Conservation (phyloP, 495 filamentous ascomycete genomes). For the Neurospora africana region DNA sequence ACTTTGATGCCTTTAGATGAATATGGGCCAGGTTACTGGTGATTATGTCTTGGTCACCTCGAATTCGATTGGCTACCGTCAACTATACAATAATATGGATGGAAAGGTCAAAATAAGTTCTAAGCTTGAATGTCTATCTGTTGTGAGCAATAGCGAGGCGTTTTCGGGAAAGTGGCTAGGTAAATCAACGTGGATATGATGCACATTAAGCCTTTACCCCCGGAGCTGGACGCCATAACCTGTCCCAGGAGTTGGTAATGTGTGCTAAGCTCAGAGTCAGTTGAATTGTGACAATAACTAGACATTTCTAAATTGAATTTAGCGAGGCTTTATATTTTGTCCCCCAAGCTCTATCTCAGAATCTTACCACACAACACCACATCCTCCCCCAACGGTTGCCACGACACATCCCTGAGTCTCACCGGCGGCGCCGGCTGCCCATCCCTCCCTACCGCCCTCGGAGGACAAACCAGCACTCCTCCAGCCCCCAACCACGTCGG, state of each 20-base stretch:
- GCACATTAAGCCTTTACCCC: neutral
- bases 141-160: neutral
- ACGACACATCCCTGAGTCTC: constrained; percentile 55
- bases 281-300: neutral
- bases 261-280: neutral
- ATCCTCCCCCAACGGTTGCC: constrained; percentile 66
- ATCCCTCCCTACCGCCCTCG: constrained; percentile 36
- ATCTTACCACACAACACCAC: constrained; percentile 66
- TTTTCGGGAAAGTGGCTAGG: neutral
- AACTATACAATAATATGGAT: neutral
- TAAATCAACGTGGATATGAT: neutral
- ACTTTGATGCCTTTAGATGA: neutral
- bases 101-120: neutral
- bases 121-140: neutral
- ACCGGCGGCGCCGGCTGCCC: constrained; percentile 45
- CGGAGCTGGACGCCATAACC: neutral
- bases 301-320: neutral
- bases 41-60: neutral
- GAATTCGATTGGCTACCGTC: neutral
- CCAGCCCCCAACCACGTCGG: constrained; percentile 74
- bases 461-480: constrained; percentile 61
- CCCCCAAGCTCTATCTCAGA: neutral
- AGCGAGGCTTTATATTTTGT: neutral
- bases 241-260: neutral
- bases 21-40: neutral